Evolutionary conservation across 148 eudicot genomes (phyloP).

Genomic region (Salicornia ramosissima): DNA sequence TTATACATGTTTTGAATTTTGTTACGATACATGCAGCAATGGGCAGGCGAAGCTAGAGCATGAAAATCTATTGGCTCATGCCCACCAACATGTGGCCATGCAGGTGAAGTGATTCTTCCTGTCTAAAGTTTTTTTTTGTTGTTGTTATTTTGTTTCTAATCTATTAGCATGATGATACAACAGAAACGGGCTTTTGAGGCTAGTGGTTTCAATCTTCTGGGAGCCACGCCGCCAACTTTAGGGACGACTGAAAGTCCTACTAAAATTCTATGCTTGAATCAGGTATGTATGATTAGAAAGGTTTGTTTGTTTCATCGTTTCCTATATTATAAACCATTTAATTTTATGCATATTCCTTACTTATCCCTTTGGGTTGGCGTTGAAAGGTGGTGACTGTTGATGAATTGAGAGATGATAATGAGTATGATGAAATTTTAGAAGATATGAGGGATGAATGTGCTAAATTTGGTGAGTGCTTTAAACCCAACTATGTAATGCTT

Average conservation of each 20-base stretch:
- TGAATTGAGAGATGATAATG: conserved; percentile 70
- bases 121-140: not conserved
- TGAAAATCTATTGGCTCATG: conserved; percentile 69
- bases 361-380: conserved; percentile 2
- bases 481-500: not conserved
- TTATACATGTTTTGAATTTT: conserved; percentile 4
- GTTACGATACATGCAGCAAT: conserved; percentile 34
- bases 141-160: not conserved
- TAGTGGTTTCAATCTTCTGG: conserved; percentile 44
- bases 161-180: not conserved
- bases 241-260: conserved; percentile 51
- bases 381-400: conserved; percentile 61
- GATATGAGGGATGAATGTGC: conserved; percentile 88
- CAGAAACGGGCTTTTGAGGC: conserved; percentile 63
- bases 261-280: conserved; percentile 75
- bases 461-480: conserved; percentile 61
- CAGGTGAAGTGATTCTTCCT: conserved; percentile 44
- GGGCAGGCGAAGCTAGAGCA: conserved; percentile 72
- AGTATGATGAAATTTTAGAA: conserved; percentile 82
- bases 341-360: not conserved
- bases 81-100: conserved; percentile 80
- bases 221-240: conserved; percentile 20
- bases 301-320: not conserved
- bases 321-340: not conserved
- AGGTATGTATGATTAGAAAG: conserved; percentile 36